Conservation (phyloP, 2,329 filamentous ascomycete genomes). For the Colletotrichum endophyticum region DNA sequence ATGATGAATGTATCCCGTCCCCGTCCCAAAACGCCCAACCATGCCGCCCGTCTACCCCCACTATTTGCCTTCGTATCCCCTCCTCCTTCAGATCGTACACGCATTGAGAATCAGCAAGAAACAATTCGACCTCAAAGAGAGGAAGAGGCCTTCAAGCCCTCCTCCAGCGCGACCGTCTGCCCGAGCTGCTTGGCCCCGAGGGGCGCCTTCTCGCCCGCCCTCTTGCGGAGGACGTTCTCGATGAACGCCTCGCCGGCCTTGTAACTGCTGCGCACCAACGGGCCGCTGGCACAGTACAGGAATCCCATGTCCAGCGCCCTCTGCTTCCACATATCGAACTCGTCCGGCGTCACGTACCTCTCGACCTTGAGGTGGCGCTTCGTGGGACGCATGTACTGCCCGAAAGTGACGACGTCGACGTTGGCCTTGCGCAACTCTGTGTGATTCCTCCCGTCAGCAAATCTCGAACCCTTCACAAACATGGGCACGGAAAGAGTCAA, state of each 20-base stretch:
- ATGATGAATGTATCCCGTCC: slow-evolving; percentile 12
- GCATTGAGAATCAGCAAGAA: neutral
- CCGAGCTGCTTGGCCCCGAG: slow-evolving; percentile 35
- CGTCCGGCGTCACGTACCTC: slow-evolving; percentile 89
- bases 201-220: slow-evolving; percentile 51
- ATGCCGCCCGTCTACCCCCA: neutral
- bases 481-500: neutral
- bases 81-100: neutral
- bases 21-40: slow-evolving; percentile 2
- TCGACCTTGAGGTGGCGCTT: slow-evolving; percentile 98
- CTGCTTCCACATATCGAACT: slow-evolving; percentile 90
- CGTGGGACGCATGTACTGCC: slow-evolving; percentile 99
- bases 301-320: slow-evolving; percentile 94
- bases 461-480: neutral
- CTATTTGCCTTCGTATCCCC: neutral
- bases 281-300: slow-evolving; percentile 93
- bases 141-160: slow-evolving; percentile 20
- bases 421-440: slow-evolving; percentile 69
- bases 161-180: slow-evolving; percentile 45
- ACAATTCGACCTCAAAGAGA: neutral
- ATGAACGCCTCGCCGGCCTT: slow-evolving; percentile 99
- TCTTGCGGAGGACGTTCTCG: slow-evolving; percentile 94
- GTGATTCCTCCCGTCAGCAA: neutral
- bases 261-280: slow-evolving; percentile 92
- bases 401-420: slow-evolving; percentile 96